These are phyloP conservation scores for Ascosphaera acerosa DNA, from an alignment of 2,329 filamentous ascomycete species.

Conservation along the genomic window DNA sequence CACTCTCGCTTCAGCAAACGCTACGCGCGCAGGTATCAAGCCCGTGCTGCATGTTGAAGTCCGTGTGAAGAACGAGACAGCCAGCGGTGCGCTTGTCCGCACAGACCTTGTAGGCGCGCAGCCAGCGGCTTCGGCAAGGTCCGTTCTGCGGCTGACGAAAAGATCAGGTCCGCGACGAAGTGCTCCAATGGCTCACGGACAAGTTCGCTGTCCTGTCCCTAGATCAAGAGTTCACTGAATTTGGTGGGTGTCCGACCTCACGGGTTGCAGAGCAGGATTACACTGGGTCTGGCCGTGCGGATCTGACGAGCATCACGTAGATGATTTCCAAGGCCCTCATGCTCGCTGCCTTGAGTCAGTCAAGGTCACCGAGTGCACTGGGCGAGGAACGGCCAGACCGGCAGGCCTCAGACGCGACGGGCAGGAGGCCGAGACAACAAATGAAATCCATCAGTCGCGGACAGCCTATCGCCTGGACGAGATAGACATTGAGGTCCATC, in stretches of 20 bases:
- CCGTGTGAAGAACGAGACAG: slow-evolving; percentile 10
- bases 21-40: slow-evolving; percentile 3
- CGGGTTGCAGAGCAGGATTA: background rate
- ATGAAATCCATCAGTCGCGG: slow-evolving; percentile 7
- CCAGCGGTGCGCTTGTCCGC: slow-evolving; percentile 9
- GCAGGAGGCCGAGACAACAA: too few relatives aligned
- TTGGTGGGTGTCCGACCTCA: slow-evolving; percentile 8
- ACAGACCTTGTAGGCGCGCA: slow-evolving; percentile 11
- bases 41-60: slow-evolving; percentile 18
- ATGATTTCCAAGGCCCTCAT: slow-evolving; percentile 8
- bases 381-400: slow-evolving; percentile 4
- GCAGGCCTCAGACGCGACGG: too few relatives aligned
- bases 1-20: too few relatives aligned
- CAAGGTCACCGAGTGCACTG: slow-evolving; percentile 17
- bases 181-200: slow-evolving; percentile 14
- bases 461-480: slow-evolving; percentile 11
- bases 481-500: slow-evolving; percentile 19
- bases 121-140: background rate
- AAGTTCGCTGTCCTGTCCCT: slow-evolving; percentile 13
- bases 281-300: background rate
- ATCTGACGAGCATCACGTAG: slow-evolving; percentile 5
- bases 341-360: slow-evolving; percentile 12
- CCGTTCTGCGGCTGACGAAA: too few relatives aligned
- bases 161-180: slow-evolving; percentile 13
- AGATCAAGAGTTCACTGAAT: slow-evolving; percentile 11